A percentile compares a stretch with the other conserved stretches of the same genome.
These are phyloP conservation scores for Alternaria ethzedia DNA, from an alignment of 2,329 filamentous ascomycete genomes.

Conservation along the genomic window DNA sequence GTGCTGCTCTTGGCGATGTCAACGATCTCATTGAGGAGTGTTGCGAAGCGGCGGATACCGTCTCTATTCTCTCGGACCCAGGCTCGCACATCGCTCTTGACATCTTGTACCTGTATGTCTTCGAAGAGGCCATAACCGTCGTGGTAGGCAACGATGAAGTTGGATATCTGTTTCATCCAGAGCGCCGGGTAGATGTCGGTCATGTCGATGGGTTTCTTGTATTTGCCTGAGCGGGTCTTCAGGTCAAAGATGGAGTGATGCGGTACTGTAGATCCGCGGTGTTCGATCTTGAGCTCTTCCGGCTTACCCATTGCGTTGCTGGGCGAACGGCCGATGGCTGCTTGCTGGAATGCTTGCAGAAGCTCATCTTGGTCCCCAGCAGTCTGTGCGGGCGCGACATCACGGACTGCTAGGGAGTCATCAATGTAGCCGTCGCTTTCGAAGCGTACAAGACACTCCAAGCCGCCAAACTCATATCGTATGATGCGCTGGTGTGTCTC, in stretches of 20 bases:
- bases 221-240: conserved; percentile 56
- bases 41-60: conserved; percentile 33
- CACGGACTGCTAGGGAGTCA: not conserved
- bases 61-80: conserved; percentile 54
- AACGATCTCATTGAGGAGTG: conserved; percentile 42
- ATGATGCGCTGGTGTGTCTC: conserved; percentile 68
- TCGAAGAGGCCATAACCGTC: conserved; percentile 51
- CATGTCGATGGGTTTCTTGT: conserved; percentile 45
- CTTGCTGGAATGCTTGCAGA: conserved; percentile 12
- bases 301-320: not conserved
- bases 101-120: conserved; percentile 49
- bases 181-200: conserved; percentile 53
- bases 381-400: not conserved
- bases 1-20: conserved; percentile 26
- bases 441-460: conserved; percentile 61
- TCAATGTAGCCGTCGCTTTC: conserved; percentile 64
- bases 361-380: conserved; percentile 12
- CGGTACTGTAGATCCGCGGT: conserved; percentile 38
- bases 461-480: conserved; percentile 62
- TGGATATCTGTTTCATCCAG: conserved; percentile 60
- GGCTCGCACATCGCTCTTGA: conserved; percentile 42
- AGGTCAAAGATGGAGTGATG: conserved; percentile 59
- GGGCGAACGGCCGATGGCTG: conserved; percentile 9
- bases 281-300: conserved; percentile 23
- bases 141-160: conserved; percentile 61